These are phyloP conservation scores for Fragilariopsis cylindrus DNA, from an alignment of 108 stramenopile species.

Conservation along the genomic window DNA sequence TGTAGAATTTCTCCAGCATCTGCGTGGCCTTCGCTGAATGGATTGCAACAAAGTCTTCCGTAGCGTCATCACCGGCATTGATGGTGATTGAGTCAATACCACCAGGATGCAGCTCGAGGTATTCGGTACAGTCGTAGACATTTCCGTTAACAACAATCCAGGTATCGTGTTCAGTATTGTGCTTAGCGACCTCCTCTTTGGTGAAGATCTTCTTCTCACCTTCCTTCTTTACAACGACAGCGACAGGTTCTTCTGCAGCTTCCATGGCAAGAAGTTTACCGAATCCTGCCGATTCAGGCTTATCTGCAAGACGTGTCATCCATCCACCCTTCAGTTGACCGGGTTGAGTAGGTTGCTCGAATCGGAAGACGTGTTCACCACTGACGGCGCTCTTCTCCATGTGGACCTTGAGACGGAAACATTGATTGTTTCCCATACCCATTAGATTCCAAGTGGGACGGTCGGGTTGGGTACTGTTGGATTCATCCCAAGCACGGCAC, in stretches of 20 bases:
- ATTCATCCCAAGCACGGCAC: constrained; percentile 95
- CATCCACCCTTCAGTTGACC: constrained; percentile 93
- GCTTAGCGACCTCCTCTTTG: constrained; percentile 85
- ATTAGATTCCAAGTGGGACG: constrained; percentile 97
- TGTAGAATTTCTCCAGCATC: constrained; percentile 92
- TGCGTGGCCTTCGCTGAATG: constrained; percentile 92
- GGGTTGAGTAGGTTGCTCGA: constrained; percentile 96
- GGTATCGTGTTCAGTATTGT: constrained; percentile 87
- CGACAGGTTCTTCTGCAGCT: constrained; percentile 39
- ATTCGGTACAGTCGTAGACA: constrained; percentile 94
- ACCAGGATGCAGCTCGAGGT: constrained; percentile 94
- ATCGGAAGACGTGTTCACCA: constrained; percentile 79
- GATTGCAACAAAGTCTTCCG: constrained; percentile 97
- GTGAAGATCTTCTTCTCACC: constrained; percentile 71
- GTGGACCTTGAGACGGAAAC: constrained; percentile 91
- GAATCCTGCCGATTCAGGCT: constrained; percentile 81
- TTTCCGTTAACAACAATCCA: constrained; percentile 94
- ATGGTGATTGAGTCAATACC: constrained; percentile 92
- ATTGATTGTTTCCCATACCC: constrained; percentile 99
- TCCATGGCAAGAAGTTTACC: constrained; percentile 62
- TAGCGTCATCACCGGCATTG: constrained; percentile 93
- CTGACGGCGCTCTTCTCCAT: constrained; percentile 57
- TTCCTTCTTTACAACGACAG: constrained; percentile 35
- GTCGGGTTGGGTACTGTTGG: constrained; percentile 90
- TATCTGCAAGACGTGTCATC: constrained; percentile 87